Percentiles rank a stretch among this genome's conserved stretches.
These are phyloP conservation scores for Isabelozyma gotoi DNA, from an alignment of 805 yeast species.

Conservation along the genomic window DNA sequence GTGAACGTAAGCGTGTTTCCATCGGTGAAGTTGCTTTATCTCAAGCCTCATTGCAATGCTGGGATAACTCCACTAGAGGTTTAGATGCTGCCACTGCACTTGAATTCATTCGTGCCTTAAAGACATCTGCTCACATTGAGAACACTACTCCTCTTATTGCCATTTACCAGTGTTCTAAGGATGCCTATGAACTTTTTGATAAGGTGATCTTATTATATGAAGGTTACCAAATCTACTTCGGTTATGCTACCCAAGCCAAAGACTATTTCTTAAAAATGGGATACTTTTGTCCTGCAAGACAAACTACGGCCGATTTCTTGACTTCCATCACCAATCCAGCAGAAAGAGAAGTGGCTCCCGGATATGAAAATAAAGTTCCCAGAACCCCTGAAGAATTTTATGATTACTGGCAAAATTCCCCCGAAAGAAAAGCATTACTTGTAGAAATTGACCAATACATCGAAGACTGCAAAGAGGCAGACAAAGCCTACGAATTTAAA, in stretches of 20 bases:
- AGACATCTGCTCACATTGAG: conserved; percentile 56
- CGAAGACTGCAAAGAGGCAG: conserved; percentile 6
- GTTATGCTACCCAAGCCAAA: conserved; percentile 53
- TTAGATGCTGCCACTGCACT: conserved; percentile 70
- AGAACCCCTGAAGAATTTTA: conserved; percentile 26
- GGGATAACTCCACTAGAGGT: conserved; percentile 74
- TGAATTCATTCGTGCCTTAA: conserved; percentile 60
- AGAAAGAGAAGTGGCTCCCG: conserved; percentile 34
- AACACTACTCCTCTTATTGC: conserved; percentile 62
- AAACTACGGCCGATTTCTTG: conserved; percentile 34
- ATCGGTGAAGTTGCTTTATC: conserved; percentile 62
- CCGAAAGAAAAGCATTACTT: conserved; percentile 15
- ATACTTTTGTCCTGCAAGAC: conserved; percentile 40
- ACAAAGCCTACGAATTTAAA: conserved; percentile 15
- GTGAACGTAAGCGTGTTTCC: conserved; percentile 71
- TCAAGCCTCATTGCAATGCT: conserved; percentile 55
- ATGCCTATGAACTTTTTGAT: conserved; percentile 60
- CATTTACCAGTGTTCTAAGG: conserved; percentile 68
- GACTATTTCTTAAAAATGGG: conserved; percentile 35
- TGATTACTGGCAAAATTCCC: conserved; percentile 28
- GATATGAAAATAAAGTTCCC: conserved; percentile 30
- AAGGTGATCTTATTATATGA: conserved; percentile 58
- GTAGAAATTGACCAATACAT: conserved; percentile 17
- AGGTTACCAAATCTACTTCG: conserved; percentile 63
- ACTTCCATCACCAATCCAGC: conserved; percentile 31